phyloP scores from a whole-genome alignment of 495 filamentous ascomycete species.

The Usnea hakonensis region DNA sequence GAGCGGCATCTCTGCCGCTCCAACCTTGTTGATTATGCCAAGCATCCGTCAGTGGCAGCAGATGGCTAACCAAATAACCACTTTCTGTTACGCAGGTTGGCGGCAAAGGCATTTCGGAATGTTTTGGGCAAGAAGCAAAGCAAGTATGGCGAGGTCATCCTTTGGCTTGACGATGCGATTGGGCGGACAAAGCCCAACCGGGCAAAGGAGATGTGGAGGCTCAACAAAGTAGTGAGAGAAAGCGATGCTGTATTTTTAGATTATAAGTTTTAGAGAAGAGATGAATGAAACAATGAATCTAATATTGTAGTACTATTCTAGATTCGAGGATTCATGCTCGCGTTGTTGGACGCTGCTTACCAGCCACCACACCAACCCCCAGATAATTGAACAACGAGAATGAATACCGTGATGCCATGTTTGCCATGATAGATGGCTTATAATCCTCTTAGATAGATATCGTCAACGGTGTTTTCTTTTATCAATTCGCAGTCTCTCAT shows the following conservation, averaged over 20 bases:
- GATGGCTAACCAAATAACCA: conserved; percentile 8
- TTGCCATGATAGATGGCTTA: too few relatives aligned
- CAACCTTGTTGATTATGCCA: background rate
- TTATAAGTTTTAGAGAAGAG: conserved; percentile 19
- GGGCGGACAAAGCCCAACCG: conserved; percentile 3
- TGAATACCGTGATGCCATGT: too few relatives aligned
- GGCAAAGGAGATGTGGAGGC: conserved; percentile 19
- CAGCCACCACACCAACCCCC: too few relatives aligned
- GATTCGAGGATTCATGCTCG: too few relatives aligned
- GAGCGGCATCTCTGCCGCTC: too few relatives aligned
- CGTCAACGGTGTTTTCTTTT: too few relatives aligned
- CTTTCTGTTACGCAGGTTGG: conserved; percentile 45
- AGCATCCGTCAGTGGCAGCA: background rate
- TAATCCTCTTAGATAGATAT: too few relatives aligned
- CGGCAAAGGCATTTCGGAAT: conserved; percentile 55
- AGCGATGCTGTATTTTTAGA: conserved; percentile 20
- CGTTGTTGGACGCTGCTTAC: too few relatives aligned
- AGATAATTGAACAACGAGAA: too few relatives aligned
- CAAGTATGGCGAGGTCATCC: conserved; percentile 49
- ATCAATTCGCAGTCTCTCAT: too few relatives aligned
- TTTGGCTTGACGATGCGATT: conserved; percentile 48
- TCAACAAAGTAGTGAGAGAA: conserved; percentile 15
- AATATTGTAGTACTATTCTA: too few relatives aligned
- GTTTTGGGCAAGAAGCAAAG: conserved; percentile 64
- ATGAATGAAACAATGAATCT: background rate